These are phyloP conservation scores for Jatropha podagrica DNA, from an alignment of 441 rosid species.

Conservation along the genomic window DNA sequence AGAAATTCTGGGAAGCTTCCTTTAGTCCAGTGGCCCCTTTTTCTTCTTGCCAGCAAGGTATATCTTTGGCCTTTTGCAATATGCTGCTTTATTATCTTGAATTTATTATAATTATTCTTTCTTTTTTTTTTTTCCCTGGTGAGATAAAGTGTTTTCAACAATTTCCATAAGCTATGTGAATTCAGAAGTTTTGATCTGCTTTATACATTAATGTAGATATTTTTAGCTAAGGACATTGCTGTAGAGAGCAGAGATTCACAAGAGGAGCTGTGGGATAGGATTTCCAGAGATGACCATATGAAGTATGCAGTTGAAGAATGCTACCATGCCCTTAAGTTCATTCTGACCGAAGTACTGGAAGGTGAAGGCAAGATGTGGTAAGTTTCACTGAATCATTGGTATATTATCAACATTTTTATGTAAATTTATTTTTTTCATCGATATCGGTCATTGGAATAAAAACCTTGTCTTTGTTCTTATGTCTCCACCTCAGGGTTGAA, in stretches of 20 bases:
- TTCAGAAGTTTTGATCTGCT: not conserved
- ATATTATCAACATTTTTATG: not conserved
- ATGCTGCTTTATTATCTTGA: slow-evolving; percentile 15
- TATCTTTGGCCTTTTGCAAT: slow-evolving; percentile 18
- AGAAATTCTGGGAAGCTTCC: slow-evolving; percentile 83
- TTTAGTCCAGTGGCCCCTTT: slow-evolving; percentile 98
- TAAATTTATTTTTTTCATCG: not conserved
- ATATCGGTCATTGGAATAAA: not conserved
- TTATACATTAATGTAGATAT: slow-evolving; percentile 47
- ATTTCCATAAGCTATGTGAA: not conserved
- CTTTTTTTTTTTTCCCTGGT: not conserved
- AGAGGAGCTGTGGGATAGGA: slow-evolving; percentile 86
- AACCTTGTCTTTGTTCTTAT: slow-evolving; percentile 30
- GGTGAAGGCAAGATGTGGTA: slow-evolving; percentile 96
- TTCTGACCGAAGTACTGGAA: slow-evolving; percentile 73
- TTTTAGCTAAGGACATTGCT: slow-evolving; percentile 91
- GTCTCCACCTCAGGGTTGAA: slow-evolving; percentile 69
- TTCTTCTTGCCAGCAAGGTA: slow-evolving; percentile 99
- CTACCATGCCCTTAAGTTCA: slow-evolving; percentile 57
- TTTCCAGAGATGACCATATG: slow-evolving; percentile 88
- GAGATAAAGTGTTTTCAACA: not conserved
- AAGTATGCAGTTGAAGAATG: slow-evolving; percentile 96
- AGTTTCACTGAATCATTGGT: slow-evolving; percentile 13
- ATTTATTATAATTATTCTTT: not conserved
- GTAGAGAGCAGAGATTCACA: slow-evolving; percentile 66